Conservation (phyloP, 2,329 filamentous ascomycete genomes). For the Aspergillus proliferans region DNA sequence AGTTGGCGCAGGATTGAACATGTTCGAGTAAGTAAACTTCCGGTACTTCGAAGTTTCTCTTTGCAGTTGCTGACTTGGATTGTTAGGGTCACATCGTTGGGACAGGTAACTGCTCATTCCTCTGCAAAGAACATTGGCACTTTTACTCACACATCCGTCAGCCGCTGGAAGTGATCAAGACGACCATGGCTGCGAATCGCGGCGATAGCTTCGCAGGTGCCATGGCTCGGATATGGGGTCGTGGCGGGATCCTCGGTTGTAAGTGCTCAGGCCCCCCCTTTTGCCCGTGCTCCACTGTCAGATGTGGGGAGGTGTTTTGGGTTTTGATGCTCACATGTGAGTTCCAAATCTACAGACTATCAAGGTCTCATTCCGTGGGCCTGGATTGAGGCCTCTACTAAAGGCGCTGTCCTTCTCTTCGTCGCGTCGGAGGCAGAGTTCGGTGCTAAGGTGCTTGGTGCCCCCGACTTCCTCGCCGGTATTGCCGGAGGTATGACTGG, state of each 20-base stretch:
- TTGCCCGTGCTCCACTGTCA: conserved; percentile 4
- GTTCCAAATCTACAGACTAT: conserved; percentile 61
- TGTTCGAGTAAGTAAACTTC: conserved; percentile 68
- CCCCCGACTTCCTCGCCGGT: conserved; percentile 78
- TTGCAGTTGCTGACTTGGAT: conserved; percentile 13
- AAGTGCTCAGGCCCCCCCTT: conserved; percentile 37
- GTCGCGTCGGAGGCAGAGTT: conserved; percentile 98
- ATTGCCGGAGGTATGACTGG: conserved; percentile 88
- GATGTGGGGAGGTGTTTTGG: conserved; percentile 10
- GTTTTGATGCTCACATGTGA: conserved; percentile 7
- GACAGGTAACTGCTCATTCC: conserved; percentile 47
- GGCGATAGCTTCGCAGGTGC: conserved; percentile 77
- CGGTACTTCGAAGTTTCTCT: not conserved
- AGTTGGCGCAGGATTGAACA: conserved; percentile 85
- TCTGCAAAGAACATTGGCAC: conserved; percentile 1
- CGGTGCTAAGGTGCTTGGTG: conserved; percentile 77
- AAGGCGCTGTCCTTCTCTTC: conserved; percentile 97
- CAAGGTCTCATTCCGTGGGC: conserved; percentile 99
- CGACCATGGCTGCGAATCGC: conserved; percentile 97
- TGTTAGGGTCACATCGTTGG: conserved; percentile 58
- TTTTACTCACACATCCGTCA: conserved; percentile 54
- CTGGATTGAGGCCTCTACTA: conserved; percentile 99
- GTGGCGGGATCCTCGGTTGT: conserved; percentile 93
- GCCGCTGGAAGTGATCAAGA: conserved; percentile 98
- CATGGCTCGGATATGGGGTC: conserved; percentile 81